Evolutionary conservation across 805 yeast genomes (phyloP).

Genomic region (Vanderwaltozyma yarrowii): DNA sequence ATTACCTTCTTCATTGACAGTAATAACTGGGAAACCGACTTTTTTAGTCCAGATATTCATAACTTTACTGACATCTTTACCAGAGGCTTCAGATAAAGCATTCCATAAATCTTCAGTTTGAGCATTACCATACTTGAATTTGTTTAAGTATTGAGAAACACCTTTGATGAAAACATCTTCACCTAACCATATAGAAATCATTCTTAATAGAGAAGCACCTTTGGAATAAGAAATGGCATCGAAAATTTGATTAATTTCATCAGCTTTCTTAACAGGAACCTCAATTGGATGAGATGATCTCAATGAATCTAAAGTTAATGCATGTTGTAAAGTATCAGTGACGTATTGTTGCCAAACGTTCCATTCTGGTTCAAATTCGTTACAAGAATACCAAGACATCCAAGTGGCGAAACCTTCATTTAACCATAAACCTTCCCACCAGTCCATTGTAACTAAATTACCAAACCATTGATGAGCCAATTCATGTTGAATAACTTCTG

Average conservation of each 20-base stretch:
- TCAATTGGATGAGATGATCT: conserved; percentile 82
- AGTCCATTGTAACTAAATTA: conserved; percentile 81
- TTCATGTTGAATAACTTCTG: conserved; percentile 82
- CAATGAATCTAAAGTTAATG: conserved; percentile 64
- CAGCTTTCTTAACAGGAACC: conserved; percentile 69
- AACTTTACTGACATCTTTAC: conserved; percentile 58
- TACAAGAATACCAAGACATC: conserved; percentile 83
- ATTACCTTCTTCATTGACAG: conserved; percentile 48
- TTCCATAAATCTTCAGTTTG: conserved; percentile 70
- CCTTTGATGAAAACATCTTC: conserved; percentile 70
- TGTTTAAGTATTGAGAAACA: conserved; percentile 65
- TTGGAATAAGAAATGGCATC: conserved; percentile 77
- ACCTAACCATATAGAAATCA: conserved; percentile 74
- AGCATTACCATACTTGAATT: conserved; percentile 71
- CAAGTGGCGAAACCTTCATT: conserved; percentile 88
- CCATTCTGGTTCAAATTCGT: conserved; percentile 73
- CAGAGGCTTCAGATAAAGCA: conserved; percentile 57
- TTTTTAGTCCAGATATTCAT: conserved; percentile 78
- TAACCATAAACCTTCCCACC: conserved; percentile 88
- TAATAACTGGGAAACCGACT: conserved; percentile 66
- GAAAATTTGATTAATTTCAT: conserved; percentile 74
- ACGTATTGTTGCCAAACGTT: conserved; percentile 81
- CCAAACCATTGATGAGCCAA: conserved; percentile 92
- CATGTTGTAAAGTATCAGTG: conserved; percentile 63
- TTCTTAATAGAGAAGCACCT: conserved; percentile 70